A percentile compares a stretch with the other conserved stretches of the same genome.
Conservation (phyloP, 1,284 basidiomycete species). For the Cutaneotrichosporon daszewskae region DNA sequence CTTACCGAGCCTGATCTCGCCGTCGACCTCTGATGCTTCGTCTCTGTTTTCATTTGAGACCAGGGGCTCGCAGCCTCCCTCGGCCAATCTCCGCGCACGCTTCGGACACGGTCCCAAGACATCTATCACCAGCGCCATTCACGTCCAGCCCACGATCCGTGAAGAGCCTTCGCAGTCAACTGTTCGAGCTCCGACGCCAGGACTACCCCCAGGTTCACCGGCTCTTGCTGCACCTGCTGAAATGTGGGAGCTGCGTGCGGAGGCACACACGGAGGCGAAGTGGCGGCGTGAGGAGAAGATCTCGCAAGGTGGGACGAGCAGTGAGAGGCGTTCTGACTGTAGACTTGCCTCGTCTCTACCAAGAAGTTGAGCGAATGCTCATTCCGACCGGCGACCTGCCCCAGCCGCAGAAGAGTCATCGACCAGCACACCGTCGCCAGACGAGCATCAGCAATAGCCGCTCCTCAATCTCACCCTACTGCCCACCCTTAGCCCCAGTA, state of each 20-base stretch:
- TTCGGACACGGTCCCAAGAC: conserved; percentile 31
- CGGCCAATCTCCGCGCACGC: conserved; percentile 10
- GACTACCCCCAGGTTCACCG: not conserved
- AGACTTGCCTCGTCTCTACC: too few species aligned
- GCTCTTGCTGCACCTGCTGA: too few species aligned
- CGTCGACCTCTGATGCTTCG: conserved; percentile 27
- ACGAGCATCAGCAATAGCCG: conserved; percentile 25
- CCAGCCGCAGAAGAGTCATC: conserved; percentile 29
- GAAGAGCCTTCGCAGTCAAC: conserved; percentile 37
- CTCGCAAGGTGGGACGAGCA: too few species aligned
- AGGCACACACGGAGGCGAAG: too few species aligned
- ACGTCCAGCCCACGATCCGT: conserved; percentile 32
- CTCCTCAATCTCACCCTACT: conserved; percentile 25
- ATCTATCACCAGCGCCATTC: conserved; percentile 22
- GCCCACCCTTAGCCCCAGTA: conserved; percentile 20
- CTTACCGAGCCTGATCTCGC: conserved; percentile 34
- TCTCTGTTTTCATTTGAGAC: conserved; percentile 35
- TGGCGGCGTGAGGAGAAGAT: too few species aligned
- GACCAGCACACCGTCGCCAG: conserved; percentile 19
- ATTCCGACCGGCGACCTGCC: too few species aligned
- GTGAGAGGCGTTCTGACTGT: conserved; percentile 31
- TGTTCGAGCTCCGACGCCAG: conserved; percentile 1
- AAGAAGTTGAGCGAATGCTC: too few species aligned
- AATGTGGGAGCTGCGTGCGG: too few species aligned
- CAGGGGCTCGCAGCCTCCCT: conserved; percentile 20